Evolutionary conservation across 2,329 filamentous ascomycete species (phyloP).

Genomic region (Trichoderma hamatum): DNA sequence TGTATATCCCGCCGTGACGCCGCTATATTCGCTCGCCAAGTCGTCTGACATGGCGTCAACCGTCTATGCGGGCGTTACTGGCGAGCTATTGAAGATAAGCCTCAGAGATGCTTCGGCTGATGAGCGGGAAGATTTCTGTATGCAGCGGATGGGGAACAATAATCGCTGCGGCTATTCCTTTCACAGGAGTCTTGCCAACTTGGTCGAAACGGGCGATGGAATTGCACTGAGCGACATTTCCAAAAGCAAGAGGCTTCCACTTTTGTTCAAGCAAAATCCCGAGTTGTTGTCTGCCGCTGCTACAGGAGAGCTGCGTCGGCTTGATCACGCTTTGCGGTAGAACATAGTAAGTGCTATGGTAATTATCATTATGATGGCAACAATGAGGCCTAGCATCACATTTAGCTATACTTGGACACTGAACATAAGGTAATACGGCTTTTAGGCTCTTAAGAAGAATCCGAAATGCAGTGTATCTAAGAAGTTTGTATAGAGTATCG

Average conservation of each 20-base stretch:
- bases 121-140: not conserved
- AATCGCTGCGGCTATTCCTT: slow-evolving; percentile 6
- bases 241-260: not conserved
- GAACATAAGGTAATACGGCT: too few relatives aligned
- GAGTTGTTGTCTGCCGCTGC: not conserved
- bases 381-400: too few relatives aligned
- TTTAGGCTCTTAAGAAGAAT: too few relatives aligned
- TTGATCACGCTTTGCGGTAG: not conserved
- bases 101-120: not conserved
- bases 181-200: not conserved
- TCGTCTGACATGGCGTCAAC: not conserved
- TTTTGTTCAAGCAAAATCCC: slow-evolving; percentile 1
- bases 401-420: too few relatives aligned
- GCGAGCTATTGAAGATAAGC: not conserved
- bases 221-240: slow-evolving; percentile 5
- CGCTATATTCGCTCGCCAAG: not conserved
- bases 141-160: not conserved
- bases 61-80: not conserved
- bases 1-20: not conserved
- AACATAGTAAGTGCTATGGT: not conserved
- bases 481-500: too few relatives aligned
- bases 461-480: too few relatives aligned
- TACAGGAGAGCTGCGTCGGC: not conserved
- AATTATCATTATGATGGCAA: too few relatives aligned
- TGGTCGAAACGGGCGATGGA: not conserved